Evolutionary conservation across 2,329 filamentous ascomycete species (phyloP).

Genomic region (Sclerotinia spermophila): DNA sequence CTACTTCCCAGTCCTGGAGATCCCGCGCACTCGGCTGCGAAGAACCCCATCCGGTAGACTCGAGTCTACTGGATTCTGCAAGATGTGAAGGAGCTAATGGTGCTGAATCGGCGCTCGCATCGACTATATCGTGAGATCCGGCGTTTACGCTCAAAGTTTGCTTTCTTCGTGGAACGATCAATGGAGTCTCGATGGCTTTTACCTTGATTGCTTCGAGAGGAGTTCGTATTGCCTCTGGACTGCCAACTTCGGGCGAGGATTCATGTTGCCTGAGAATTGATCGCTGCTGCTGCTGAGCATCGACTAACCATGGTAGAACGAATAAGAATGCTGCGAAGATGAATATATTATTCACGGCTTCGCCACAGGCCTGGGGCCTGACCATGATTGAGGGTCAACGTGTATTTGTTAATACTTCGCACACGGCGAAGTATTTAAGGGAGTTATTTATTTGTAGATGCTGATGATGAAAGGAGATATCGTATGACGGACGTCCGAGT

Average conservation of each 20-base stretch:
- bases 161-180: constrained; percentile 33
- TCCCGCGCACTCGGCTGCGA: constrained; percentile 83
- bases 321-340: constrained; percentile 54
- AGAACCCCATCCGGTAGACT: constrained; percentile 70
- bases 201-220: constrained; percentile 33
- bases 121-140: constrained; percentile 44
- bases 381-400: constrained; percentile 37
- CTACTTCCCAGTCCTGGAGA: constrained; percentile 98
- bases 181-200: constrained; percentile 36
- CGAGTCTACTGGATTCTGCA: constrained; percentile 90
- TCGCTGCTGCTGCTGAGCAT: constrained; percentile 62
- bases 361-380: constrained; percentile 53
- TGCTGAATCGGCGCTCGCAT: constrained; percentile 88
- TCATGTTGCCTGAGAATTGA: constrained; percentile 33
- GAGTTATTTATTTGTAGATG: constrained; percentile 23
- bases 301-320: constrained; percentile 56
- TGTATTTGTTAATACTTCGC: constrained; percentile 25
- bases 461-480: neutral
- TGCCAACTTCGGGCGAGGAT: constrained; percentile 34
- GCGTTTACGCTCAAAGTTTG: constrained; percentile 33
- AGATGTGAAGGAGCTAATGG: constrained; percentile 94
- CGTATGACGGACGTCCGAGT: constrained; percentile 3
- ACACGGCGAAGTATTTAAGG: constrained; percentile 25
- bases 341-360: constrained; percentile 48
- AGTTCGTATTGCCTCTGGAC: constrained; percentile 29